These are phyloP conservation scores for Astragalus membranaceus DNA, from an alignment of 306 rosid genomes.

Conservation along the genomic window DNA sequence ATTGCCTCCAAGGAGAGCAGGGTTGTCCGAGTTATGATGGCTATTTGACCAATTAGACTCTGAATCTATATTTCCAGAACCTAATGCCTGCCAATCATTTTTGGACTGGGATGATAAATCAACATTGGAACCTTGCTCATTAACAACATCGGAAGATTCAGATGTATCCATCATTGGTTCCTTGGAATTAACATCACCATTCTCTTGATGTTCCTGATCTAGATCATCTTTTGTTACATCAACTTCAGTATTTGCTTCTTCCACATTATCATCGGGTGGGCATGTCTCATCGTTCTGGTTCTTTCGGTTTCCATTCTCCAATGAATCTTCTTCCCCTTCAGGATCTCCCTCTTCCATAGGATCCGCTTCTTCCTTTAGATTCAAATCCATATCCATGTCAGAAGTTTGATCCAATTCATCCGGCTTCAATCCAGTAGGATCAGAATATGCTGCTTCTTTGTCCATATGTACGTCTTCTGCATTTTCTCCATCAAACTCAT, in stretches of 20 bases:
- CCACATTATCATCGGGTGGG: constrained; percentile 45
- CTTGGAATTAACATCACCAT: constrained; percentile 29
- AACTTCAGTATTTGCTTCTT: constrained; percentile 44
- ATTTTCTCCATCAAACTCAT: constrained; percentile 32
- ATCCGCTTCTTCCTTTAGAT: constrained; percentile 39
- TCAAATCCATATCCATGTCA: constrained; percentile 46
- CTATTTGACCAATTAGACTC: constrained; percentile 41
- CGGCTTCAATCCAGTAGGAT: constrained; percentile 46
- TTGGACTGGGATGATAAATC: constrained; percentile 47
- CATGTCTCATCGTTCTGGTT: constrained; percentile 32
- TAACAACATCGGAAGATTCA: constrained; percentile 30
- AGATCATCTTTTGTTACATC: constrained; percentile 43
- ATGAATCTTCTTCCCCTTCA: constrained; percentile 34
- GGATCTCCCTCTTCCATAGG: constrained; percentile 2
- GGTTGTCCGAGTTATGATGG: constrained; percentile 36
- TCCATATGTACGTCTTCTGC: constrained; percentile 44
- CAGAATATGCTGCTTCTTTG: constrained; percentile 50
- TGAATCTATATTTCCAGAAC: constrained; percentile 31
- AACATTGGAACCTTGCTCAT: constrained; percentile 33
- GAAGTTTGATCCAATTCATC: constrained; percentile 50
- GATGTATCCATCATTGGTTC: constrained; percentile 40
- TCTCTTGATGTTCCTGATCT: constrained; percentile 35
- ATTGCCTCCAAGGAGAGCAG: constrained; percentile 47
- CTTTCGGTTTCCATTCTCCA: constrained; percentile 25
- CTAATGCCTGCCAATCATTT: constrained; percentile 37